Base-by-base conservation (phyloP, 2,329 filamentous ascomycete genomes). In the Cladophialophora bantiana region DNA sequence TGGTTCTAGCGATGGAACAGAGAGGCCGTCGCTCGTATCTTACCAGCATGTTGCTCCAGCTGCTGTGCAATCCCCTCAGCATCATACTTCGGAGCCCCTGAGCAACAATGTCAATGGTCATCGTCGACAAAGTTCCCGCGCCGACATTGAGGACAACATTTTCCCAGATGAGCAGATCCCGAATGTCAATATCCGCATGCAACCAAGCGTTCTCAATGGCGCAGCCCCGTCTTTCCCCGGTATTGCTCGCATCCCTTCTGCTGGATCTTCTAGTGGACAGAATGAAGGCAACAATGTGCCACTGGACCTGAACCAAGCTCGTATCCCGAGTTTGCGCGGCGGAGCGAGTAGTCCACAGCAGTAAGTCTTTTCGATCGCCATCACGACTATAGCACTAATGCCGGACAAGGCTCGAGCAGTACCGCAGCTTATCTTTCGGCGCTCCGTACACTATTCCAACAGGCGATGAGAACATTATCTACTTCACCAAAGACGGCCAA, bases 141-240 rank as follows among this genome's bases (percentile, higher is more conserved):
- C 53, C 10, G 68, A 70, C 31, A 70, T 68, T 26, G 71, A 71
- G 52, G 71, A 72, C 34, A 69, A 70, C 57, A 59, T 68, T 4
- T 73, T 73, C 56, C 71, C 71, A 5, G 71, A 73, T 34, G 71
- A 73, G 42, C 59, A 68, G 13, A 72, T 73, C 48, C 61, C 69
- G n/a, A 66, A 67, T 50, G 65, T 73, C 62, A 69, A 72, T 40
- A 71, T 73, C 38, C 69, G 70, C 18, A 72, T 72, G 66, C 69
- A 68, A 55, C 70, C 68, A 38, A 69, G 55, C 57, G 53, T 38
- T 40, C 57, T 60, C 20, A 50, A 58, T 53, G 62, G 64, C 15
- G 65, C 65, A 53, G 52, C 56, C 6, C 26, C 59, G 34, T 38
- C 58, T 55, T 59, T 36, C 36, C 56, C 59, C 38, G 57, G 61